Conservation (phyloP, 2,329 filamentous ascomycete species). For the Zymoseptoria brevis region DNA sequence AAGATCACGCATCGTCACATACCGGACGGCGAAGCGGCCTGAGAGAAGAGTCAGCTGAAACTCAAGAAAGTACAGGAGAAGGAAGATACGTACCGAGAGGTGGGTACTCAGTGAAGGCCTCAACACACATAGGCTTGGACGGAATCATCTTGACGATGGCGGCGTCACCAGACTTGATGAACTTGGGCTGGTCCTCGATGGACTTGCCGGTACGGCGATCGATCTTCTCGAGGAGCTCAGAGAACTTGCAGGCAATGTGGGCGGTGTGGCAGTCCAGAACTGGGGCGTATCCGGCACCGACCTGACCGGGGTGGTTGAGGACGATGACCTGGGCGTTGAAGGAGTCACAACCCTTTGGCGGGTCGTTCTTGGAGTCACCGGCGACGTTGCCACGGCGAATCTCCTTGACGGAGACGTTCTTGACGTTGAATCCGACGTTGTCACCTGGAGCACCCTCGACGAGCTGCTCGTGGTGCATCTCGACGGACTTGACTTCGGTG, state of each 20-base stretch:
- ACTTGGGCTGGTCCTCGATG: constrained; percentile 86
- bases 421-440: constrained; percentile 99
- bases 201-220: constrained; percentile 99
- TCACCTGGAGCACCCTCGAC: constrained; percentile 90
- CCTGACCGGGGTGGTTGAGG: constrained; percentile 99
- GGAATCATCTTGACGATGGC: constrained; percentile 99
- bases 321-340: constrained; percentile 99
- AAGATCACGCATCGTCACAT: too few relatives aligned
- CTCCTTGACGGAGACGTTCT: constrained; percentile 99
- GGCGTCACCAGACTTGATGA: constrained; percentile 99
- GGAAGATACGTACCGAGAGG: too few relatives aligned
- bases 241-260: constrained; percentile 99
- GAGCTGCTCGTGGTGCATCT: constrained; percentile 99
- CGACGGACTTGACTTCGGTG: constrained; percentile 99
- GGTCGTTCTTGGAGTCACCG: constrained; percentile 99
- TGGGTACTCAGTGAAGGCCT: constrained; percentile 99
- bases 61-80: too few relatives aligned
- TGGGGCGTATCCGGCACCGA: constrained; percentile 97
- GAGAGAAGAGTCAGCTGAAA: too few relatives aligned
- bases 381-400: constrained; percentile 99
- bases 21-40: constrained; percentile 95
- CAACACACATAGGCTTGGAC: constrained; percentile 99
- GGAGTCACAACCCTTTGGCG: constrained; percentile 75
- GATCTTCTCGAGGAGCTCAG: constrained; percentile 99
- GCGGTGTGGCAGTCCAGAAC: constrained; percentile 99